Base-by-base conservation (phyloP, 2,329 filamentous ascomycete genomes). In the Ophiostoma perfectum region DNA sequence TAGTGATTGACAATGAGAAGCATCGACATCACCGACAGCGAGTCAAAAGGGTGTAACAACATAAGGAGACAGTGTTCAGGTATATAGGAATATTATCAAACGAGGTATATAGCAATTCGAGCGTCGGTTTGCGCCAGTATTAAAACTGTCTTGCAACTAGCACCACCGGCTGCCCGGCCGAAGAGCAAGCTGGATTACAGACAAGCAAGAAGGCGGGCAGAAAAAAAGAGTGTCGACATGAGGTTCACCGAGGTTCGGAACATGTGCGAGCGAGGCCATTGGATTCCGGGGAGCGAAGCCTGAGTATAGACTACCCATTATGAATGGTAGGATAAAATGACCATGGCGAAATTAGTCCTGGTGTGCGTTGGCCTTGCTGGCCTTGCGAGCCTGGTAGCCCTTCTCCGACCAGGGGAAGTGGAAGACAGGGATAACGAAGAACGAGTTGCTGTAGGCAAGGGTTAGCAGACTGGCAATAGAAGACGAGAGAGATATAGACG, bases 331-430 rank as follows among this genome's bases (percentile, higher is more conserved):
- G 11, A 44, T 44, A 44, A 3, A 8, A 12, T 7, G 7, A 44
- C 27, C 55, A 60, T 38, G 27, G 11, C 27, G 27, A 14, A 60
- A 6, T 14, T 60, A 60, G 27, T 60, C 55, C 55, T 60, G 55
- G 27, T 60, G 55, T 3, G 55, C 9, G 27, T 78, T 82, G 71
- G 75, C 74, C 70, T 75, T 77, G 70, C 39, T 63, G 16, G 60
- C 60, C 39, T 39, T 39, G 60, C 88, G 85, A 70, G 77, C 78
- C 78, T 87, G 84, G 71, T 85, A 86, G 67, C 87, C 90, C 80
- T 90, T 90, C 74, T 90, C 89, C 49, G 91, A 94, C 94, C 94
- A 97, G 67, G 93, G 94, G 84, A 97, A 96, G 83, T 97, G 93
- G 74, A 90, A 89, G 72, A 97, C 93, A 66, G 93, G 94, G 71